phyloP scores from a whole-genome alignment of 1,284 basidiomycete genomes.

The Ganoderma resinaceum region DNA sequence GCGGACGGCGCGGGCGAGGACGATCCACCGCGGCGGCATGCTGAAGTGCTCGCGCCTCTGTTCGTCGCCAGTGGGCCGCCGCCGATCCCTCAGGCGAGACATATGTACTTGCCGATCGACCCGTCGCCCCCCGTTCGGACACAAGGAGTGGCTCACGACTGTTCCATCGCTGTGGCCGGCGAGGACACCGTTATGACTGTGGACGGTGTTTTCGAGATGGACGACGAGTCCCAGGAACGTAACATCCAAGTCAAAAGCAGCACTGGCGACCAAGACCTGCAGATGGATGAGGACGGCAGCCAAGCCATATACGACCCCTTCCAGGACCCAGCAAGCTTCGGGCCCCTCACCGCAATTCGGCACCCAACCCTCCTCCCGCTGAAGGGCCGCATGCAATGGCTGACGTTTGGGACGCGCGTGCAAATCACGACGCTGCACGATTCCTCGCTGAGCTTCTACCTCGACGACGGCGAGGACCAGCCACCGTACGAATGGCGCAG shows the following conservation, averaged over 20 bases:
- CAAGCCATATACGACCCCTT: constrained; percentile 3
- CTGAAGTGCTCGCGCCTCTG: constrained; percentile 31
- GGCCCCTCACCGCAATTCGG: constrained; percentile 1
- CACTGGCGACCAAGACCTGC: neutral
- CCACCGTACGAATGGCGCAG: constrained; percentile 5
- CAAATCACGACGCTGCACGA: constrained; percentile 26
- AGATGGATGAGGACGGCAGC: neutral
- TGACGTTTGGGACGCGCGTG: constrained; percentile 33
- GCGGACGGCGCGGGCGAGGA: constrained; percentile 8
- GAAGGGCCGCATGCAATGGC: constrained; percentile 33
- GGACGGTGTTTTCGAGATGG: constrained; percentile 5
- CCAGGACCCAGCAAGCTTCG: neutral
- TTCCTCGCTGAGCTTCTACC: constrained; percentile 28
- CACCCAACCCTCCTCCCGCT: constrained; percentile 12
- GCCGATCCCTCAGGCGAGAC: neutral
- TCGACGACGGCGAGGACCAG: constrained; percentile 32
- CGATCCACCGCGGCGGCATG: constrained; percentile 8
- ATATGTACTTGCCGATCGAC: constrained; percentile 6
- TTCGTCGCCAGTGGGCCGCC: constrained; percentile 23
- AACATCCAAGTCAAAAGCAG: too few relatives aligned
- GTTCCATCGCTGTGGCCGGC: neutral
- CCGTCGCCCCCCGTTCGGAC: neutral
- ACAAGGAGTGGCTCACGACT: neutral
- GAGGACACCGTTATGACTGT: neutral
- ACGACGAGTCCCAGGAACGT: neutral